A percentile compares a stretch with the other conserved stretches of the same genome.
Evolutionary conservation across 140 eudicot species (phyloP).

Genomic region (Cichorium intybus): DNA sequence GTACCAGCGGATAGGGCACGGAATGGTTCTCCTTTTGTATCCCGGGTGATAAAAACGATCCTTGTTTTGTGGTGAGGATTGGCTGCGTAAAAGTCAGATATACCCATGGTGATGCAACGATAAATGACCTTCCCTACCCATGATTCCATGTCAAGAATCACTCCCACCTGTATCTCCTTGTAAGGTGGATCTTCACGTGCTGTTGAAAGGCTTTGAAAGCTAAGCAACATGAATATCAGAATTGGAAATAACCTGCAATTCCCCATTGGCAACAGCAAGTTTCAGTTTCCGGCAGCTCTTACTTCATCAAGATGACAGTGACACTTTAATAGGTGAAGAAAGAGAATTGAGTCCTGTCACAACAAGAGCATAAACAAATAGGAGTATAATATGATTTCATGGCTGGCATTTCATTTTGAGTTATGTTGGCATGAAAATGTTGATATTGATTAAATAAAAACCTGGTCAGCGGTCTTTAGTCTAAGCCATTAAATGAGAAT

Average conservation of each 20-base stretch:
- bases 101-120: too few relatives aligned
- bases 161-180: too few relatives aligned
- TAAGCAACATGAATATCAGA: conserved; percentile 15
- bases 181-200: too few relatives aligned
- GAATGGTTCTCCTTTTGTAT: conserved; percentile 31
- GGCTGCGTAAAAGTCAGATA: conserved; percentile 31
- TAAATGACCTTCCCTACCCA: too few relatives aligned
- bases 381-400: neutral
- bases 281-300: neutral
- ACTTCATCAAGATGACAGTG: neutral
- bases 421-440: neutral
- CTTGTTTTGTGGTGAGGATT: conserved; percentile 30
- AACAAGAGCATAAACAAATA: neutral
- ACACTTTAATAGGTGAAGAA: neutral
- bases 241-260: conserved; percentile 1
- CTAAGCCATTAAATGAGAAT: conserved; percentile 1
- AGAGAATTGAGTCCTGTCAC: neutral
- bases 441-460: neutral
- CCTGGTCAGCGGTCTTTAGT: neutral
- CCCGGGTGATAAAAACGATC: conserved; percentile 23
- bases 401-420: neutral
- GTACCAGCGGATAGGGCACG: conserved; percentile 23
- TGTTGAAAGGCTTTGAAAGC: conserved; percentile 9
- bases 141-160: too few relatives aligned
- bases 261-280: conserved; percentile 2